Evolutionary conservation across 768 basidiomycete genomes (phyloP), one percentile per base, ranked within the genome.

Genomic region (Tricholoma hemisulphureum): DNA sequence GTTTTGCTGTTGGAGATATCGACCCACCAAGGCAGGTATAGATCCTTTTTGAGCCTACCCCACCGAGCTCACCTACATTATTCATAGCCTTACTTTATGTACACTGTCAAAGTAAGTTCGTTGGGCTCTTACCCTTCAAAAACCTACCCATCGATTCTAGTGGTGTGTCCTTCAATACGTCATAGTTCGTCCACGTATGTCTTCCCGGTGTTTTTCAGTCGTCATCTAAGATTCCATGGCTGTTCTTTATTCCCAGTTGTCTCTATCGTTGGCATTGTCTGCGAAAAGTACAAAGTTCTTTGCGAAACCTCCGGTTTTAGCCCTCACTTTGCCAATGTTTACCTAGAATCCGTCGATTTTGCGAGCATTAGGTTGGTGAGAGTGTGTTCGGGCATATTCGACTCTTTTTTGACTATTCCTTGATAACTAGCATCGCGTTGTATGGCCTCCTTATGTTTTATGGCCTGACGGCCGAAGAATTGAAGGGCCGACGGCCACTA

Each of bases 121-220:
- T 1, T 21, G 18, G 23, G 9, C 72, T 24, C 11, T 18, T 58
- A 37, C n/a, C 52, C 28, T 58, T 32, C 20, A 21, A 21, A 56
- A 49, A 58, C 14, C 41, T 55, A 18, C 51, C 39, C 56, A 51
- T 10, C 34, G 21, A 43, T 51, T 32, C 49, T 65, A 93, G 84
- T 95, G 93, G 91, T 78, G 83, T 37, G 93, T 96, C 6, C 73
- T 97, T 58, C 95, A 97, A 81, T 96, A 94, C 68, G 85, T 91
- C 21, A 82, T 93, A 57, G 74, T 94, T 41, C 80, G 89, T 54
- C 80, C 79, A 45, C 72, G 79, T 80, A 64, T 39, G 69, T 55
- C 14, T 23, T 49, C 31, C 21, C 26, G 10, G 2, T 34, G 11
- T 9, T n/a, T 26, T 26, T 4, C 3, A 49, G 10, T 10, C 46